A percentile compares a stretch with the other conserved stretches of the same genome.
These are phyloP conservation scores for Ceratocystiopsis sp. DNA, from an alignment of 2,329 filamentous ascomycete genomes.

Conservation along the genomic window DNA sequence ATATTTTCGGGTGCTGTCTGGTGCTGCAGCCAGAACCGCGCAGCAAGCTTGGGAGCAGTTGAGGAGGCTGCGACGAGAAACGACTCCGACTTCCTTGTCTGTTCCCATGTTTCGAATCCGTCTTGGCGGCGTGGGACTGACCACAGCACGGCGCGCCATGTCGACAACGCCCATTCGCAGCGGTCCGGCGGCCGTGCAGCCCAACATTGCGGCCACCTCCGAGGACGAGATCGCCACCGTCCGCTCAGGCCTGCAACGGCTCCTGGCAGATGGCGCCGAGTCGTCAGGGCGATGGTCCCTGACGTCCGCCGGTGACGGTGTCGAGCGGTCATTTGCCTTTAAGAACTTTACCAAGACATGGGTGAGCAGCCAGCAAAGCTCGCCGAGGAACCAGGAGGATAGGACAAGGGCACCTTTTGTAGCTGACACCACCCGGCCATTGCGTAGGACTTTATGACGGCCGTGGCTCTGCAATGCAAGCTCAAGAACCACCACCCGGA, in stretches of 20 bases:
- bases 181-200: not conserved
- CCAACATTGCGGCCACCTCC: slow-evolving; percentile 3
- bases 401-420: not conserved
- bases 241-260: slow-evolving; percentile 15
- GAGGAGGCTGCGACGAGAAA: no score
- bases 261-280: slow-evolving; percentile 13
- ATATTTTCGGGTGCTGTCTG: no score
- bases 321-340: slow-evolving; percentile 46
- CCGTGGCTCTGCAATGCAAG: slow-evolving; percentile 50
- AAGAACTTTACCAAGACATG: slow-evolving; percentile 49
- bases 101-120: no score
- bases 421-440: not conserved
- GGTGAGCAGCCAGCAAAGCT: slow-evolving; percentile 22
- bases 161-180: no score
- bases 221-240: slow-evolving; percentile 1
- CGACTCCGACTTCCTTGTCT: no score
- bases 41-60: no score
- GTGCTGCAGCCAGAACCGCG: no score
- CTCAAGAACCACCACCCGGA: slow-evolving; percentile 55
- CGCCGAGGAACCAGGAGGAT: no score
- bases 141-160: no score
- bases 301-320: slow-evolving; percentile 29
- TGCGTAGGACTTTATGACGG: slow-evolving; percentile 55
- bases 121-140: no score
- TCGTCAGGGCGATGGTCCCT: slow-evolving; percentile 30